Conservation (phyloP, 345 rosid species). For the Raphanus raphanistrum region DNA sequence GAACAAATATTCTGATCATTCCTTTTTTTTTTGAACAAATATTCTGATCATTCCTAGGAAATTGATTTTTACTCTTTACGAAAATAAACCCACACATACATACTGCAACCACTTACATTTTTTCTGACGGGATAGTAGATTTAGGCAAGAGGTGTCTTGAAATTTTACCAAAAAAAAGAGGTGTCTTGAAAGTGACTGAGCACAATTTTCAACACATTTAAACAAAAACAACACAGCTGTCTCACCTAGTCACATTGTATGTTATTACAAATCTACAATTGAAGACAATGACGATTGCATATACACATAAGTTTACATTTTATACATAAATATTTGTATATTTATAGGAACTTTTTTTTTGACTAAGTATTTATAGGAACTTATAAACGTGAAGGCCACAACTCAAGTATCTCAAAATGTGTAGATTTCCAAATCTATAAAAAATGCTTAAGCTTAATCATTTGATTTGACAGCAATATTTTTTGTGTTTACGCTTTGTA, state of each 20-base stretch:
- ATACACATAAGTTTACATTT: background rate
- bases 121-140: background rate
- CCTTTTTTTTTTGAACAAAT: too few species aligned
- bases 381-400: constrained; percentile 35
- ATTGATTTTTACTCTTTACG: background rate
- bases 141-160: too few species aligned
- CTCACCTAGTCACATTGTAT: constrained; percentile 28
- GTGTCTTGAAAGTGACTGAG: constrained; percentile 39
- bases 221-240: constrained; percentile 31
- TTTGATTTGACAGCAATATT: constrained; percentile 26
- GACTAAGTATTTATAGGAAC: background rate
- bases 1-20: too few species aligned
- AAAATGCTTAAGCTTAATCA: constrained; percentile 25
- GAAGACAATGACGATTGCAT: constrained; percentile 33
- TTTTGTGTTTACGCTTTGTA: too few species aligned
- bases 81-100: background rate
- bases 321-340: background rate
- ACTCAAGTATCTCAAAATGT: constrained; percentile 9
- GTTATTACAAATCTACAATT: constrained; percentile 21
- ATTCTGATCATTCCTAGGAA: background rate
- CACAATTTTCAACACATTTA: constrained; percentile 30
- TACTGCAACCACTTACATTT: background rate
- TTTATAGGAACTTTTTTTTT: background rate
- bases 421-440: constrained; percentile 17
- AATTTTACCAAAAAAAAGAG: constrained; percentile 8